Base-by-base conservation (phyloP, 2,329 filamentous ascomycete genomes). In the Trichothecium roseum region DNA sequence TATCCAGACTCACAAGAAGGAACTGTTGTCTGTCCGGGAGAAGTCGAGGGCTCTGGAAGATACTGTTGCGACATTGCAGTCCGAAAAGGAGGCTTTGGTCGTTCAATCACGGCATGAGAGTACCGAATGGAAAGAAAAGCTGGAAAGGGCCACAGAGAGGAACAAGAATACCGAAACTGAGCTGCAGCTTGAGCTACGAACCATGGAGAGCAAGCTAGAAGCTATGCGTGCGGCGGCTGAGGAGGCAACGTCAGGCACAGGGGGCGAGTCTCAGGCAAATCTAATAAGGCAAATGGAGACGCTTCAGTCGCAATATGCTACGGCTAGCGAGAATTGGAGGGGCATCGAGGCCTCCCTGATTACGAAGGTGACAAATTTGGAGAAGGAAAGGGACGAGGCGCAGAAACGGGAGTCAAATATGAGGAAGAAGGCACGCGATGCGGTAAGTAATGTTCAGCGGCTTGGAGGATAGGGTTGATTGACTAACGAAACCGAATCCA, bases 261-360 rank as follows among this genome's bases (percentile, higher is more conserved):
- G 78, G 5, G 84, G 87, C 12, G 85, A 94, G 51, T 77, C 83
- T 1, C 87, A 94, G 49, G 84, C 84, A 30, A 96, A 95, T 56
- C 68, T 96, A 28, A 67, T 96, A 30, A 78, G 91, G 28, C 93
- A 98, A 58, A 83, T 98, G 36, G 91, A 98, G 62, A 95, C 85
- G 1, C 63, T 98, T 27, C 91, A 98, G 57, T 91, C 84, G 6
- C 93, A 98, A 55, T 94, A 98, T 58, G 79, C 87, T 1, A 79
- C 93, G 37, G 91, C 91, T 2, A 91, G 85, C 46, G 86, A 94
- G 51, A 98, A 98, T 49, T 98, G 93, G 91, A 88, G 95, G 53
- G 85, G 87, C 1, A 93, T 98, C 42, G 89, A 98, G 57, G 76
- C 83, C 8, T 93, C 84, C 3, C 62, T 98, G 22, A 72, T 89